A percentile compares a stretch with the other conserved stretches of the same genome.
Conservation (phyloP, 371 early-diverging fungal genomes). For the Mucor ambiguus region DNA sequence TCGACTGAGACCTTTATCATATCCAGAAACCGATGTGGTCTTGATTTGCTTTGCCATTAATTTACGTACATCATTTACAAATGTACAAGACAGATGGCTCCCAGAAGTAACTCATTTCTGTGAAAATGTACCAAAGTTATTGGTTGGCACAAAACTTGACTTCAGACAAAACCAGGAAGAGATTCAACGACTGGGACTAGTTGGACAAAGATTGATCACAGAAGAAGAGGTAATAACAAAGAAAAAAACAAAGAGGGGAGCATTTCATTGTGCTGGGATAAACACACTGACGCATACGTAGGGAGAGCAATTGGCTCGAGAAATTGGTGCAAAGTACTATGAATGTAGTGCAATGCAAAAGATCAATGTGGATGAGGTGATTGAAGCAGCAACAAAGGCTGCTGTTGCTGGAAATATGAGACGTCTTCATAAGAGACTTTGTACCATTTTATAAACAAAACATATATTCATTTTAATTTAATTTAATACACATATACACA, state of each 20-base stretch:
- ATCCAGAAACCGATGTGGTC: slow-evolving; percentile 76
- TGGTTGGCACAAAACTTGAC: slow-evolving; percentile 82
- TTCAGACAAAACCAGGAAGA: slow-evolving; percentile 28
- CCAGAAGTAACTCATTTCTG: slow-evolving; percentile 87
- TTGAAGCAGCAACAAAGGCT: slow-evolving; percentile 49
- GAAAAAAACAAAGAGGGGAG: too few species aligned
- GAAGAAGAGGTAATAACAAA: slow-evolving; percentile 20
- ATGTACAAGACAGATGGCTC: slow-evolving; percentile 75
- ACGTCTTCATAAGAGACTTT: slow-evolving; percentile 45
- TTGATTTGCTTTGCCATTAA: slow-evolving; percentile 74
- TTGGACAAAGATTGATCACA: slow-evolving; percentile 27
- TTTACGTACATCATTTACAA: slow-evolving; percentile 66
- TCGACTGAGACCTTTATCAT: slow-evolving; percentile 74
- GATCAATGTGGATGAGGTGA: slow-evolving; percentile 48
- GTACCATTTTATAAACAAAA: slow-evolving; percentile 29
- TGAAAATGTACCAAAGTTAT: slow-evolving; percentile 81
- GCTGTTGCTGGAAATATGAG: slow-evolving; percentile 47
- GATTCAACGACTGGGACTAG: slow-evolving; percentile 20
- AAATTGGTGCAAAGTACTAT: slow-evolving; percentile 54
- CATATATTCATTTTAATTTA: slow-evolving; percentile 2
- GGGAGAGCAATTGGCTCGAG: slow-evolving; percentile 50
- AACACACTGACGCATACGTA: slow-evolving; percentile 4
- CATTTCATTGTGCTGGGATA: not conserved
- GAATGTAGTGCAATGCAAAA: slow-evolving; percentile 55
- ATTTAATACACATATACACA: slow-evolving; percentile 7